A percentile compares a stretch with the other conserved stretches of the same genome.
These are phyloP conservation scores for Mollisia scopiformis DNA, from an alignment of 2,329 filamentous ascomycete genomes.

Conservation along the genomic window DNA sequence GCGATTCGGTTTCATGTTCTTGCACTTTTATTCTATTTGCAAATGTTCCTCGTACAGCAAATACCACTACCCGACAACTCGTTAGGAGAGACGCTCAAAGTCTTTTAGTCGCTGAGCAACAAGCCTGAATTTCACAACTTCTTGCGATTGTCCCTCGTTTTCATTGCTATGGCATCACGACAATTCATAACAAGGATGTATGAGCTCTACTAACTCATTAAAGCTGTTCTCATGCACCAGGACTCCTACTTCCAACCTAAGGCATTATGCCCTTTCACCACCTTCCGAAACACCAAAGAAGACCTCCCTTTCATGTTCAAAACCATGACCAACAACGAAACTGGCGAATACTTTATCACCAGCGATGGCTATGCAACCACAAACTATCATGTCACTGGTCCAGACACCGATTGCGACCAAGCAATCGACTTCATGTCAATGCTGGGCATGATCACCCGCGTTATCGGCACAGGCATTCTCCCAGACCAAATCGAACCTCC, in stretches of 20 bases:
- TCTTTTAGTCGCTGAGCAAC: neutral
- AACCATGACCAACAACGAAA: neutral
- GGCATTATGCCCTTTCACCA: conserved; percentile 2
- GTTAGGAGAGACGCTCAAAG: neutral
- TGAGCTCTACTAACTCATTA: neutral
- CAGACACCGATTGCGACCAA: conserved; percentile 22
- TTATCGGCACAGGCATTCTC: neutral
- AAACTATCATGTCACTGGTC: conserved; percentile 7
- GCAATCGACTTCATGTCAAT: conserved; percentile 24
- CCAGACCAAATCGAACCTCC: neutral
- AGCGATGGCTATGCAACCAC: neutral
- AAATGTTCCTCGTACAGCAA: too few relatives aligned
- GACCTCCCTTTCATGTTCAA: conserved; percentile 14
- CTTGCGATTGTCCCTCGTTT: neutral
- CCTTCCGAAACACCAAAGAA: neutral
- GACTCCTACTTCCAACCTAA: conserved; percentile 29
- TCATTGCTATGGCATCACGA: neutral
- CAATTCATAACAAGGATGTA: neutral
- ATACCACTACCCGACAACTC: neutral
- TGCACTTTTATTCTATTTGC: too few relatives aligned
- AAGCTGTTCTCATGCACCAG: conserved; percentile 21
- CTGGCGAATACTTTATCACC: conserved; percentile 7
- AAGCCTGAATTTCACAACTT: neutral
- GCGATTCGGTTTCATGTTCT: too few relatives aligned
- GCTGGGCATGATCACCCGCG: neutral